These are phyloP conservation scores for Cucumis hystrix DNA, from an alignment of 306 rosid genomes.

Conservation along the genomic window DNA sequence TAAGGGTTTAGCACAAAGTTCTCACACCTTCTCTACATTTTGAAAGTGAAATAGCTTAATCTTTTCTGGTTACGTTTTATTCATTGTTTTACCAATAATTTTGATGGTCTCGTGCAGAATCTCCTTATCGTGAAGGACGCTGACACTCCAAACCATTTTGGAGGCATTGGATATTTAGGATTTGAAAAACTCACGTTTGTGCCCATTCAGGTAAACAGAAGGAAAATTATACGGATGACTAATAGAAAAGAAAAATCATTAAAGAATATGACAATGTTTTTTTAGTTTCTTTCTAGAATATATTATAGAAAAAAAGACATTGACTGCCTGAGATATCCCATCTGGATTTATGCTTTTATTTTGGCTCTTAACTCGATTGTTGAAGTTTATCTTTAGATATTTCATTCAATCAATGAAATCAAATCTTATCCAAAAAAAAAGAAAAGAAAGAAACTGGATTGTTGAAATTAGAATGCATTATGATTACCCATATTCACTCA, in stretches of 20 bases:
- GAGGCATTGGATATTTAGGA: slow-evolving; percentile 68
- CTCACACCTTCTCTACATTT: background rate
- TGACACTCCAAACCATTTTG: slow-evolving; percentile 69
- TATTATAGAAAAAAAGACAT: background rate
- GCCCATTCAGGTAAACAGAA: slow-evolving; percentile 63
- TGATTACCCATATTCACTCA: background rate
- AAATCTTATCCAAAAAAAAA: too few species aligned
- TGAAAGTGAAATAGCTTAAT: background rate
- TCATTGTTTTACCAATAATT: slow-evolving; percentile 6
- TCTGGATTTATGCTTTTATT: background rate
- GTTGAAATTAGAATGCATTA: background rate
- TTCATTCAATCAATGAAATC: too few species aligned
- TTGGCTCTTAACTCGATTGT: background rate
- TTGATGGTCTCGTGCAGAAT: slow-evolving; percentile 46
- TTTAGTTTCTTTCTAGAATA: background rate
- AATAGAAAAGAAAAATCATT: background rate
- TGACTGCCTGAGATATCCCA: background rate
- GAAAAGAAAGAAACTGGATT: background rate
- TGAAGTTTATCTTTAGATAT: too few species aligned
- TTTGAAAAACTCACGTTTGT: slow-evolving; percentile 85
- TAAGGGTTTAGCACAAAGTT: background rate
- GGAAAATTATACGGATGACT: background rate
- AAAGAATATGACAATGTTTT: background rate
- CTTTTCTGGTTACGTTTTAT: background rate
- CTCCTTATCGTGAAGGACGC: slow-evolving; percentile 52